Percentiles rank a stretch among this genome's conserved stretches.
These are phyloP conservation scores for Reutealis trisperma DNA, from an alignment of 345 rosid genomes.

Conservation along the genomic window DNA sequence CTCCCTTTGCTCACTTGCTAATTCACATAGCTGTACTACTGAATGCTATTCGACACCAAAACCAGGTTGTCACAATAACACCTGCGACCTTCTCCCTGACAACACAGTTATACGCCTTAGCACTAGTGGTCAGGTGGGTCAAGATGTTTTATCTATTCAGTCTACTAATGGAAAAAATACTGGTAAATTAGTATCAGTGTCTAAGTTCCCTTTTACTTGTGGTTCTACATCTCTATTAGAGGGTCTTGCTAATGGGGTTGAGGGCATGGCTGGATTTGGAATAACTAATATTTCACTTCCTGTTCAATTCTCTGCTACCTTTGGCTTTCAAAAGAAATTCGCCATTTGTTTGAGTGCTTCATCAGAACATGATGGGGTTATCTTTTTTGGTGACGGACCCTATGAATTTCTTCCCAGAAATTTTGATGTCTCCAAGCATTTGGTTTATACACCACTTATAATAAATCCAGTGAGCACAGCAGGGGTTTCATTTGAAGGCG, in stretches of 20 bases:
- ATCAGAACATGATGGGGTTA: neutral
- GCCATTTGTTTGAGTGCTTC: conserved; percentile 19
- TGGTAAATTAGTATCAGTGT: neutral
- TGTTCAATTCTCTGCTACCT: conserved; percentile 13
- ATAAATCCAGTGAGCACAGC: conserved; percentile 11
- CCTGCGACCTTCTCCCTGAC: neutral
- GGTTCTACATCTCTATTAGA: neutral
- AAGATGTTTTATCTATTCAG: conserved; percentile 17
- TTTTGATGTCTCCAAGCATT: neutral
- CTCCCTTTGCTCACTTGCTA: conserved; percentile 8
- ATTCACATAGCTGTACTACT: neutral
- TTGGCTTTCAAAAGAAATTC: conserved; percentile 15
- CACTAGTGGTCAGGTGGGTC: conserved; percentile 8
- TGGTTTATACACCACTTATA: conserved; percentile 15
- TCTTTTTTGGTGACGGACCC: conserved; percentile 10
- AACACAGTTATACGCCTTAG: neutral
- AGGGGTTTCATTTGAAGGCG: neutral
- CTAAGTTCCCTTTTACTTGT: conserved; percentile 4
- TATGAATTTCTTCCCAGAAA: neutral
- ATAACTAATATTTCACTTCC: conserved; percentile 18
- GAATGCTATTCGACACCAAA: conserved; percentile 6
- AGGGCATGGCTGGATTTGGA: conserved; percentile 26
- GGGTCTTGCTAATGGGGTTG: conserved; percentile 22
- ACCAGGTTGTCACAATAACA: conserved; percentile 24
- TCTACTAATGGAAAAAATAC: conserved; percentile 5